phyloP scores from a whole-genome alignment of 371 early-diverging fungal genomes.

The Apophysomyces trapeziformis region DNA sequence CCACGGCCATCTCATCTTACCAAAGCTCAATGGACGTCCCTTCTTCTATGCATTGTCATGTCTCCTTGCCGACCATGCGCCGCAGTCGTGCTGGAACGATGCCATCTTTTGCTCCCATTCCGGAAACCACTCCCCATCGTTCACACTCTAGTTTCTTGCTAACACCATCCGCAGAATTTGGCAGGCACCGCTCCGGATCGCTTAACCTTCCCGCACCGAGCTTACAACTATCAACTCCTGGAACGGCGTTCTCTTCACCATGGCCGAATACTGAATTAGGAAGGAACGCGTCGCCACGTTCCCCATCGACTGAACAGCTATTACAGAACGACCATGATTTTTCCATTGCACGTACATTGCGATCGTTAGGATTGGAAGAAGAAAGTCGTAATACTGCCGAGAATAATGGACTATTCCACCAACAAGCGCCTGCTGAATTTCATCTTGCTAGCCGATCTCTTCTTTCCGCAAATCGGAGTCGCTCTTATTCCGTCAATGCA shows the following conservation, averaged over 20 bases:
- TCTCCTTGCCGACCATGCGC: constrained; percentile 31
- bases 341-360: constrained; percentile 74
- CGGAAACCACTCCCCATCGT: constrained; percentile 40
- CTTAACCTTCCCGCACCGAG: constrained; percentile 60
- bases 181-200: constrained; percentile 59
- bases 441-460: constrained; percentile 2
- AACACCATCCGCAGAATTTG: constrained; percentile 3
- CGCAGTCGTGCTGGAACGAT: constrained; percentile 83
- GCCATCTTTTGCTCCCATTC: constrained; percentile 65
- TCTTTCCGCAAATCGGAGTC: constrained; percentile 53
- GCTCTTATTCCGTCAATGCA: constrained; percentile 78
- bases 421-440: constrained; percentile 1
- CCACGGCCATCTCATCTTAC: constrained; percentile 22
- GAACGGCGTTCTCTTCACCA: constrained; percentile 63
- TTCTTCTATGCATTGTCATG: constrained; percentile 14
- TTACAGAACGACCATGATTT: constrained; percentile 62
- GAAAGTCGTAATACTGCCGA: constrained; percentile 21
- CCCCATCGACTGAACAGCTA: constrained; percentile 64
- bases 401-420: constrained; percentile 15
- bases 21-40: constrained; percentile 7
- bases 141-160: constrained; percentile 11
- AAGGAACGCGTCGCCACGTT: constrained; percentile 37
- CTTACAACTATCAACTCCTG: constrained; percentile 65
- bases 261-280: constrained; percentile 52
- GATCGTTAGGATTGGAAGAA: constrained; percentile 81